Evolutionary conservation across 805 yeast species (phyloP).

Genomic region (Naumovozyma baii): DNA sequence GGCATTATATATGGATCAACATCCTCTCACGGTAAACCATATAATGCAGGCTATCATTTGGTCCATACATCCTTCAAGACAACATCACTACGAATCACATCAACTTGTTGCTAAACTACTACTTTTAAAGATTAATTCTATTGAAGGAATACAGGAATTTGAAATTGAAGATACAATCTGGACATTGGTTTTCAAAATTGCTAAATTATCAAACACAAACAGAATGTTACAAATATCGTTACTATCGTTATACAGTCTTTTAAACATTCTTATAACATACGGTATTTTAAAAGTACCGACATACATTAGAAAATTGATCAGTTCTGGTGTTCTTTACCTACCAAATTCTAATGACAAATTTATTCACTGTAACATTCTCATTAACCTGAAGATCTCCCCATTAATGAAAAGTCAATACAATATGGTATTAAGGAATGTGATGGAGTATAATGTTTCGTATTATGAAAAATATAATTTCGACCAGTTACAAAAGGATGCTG

Average conservation of each 20-base stretch:
- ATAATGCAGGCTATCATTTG: slow-evolving; percentile 25
- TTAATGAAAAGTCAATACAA: slow-evolving; percentile 45
- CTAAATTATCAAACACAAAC: slow-evolving; percentile 28
- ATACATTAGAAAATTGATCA: slow-evolving; percentile 70
- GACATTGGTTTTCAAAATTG: slow-evolving; percentile 30
- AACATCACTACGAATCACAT: slow-evolving; percentile 23
- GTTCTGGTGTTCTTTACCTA: slow-evolving; percentile 73
- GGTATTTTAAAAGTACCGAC: slow-evolving; percentile 40
- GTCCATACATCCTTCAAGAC: slow-evolving; percentile 27
- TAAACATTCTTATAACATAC: slow-evolving; percentile 35
- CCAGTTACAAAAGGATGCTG: slow-evolving; percentile 26
- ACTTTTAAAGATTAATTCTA: slow-evolving; percentile 21
- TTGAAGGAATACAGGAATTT: slow-evolving; percentile 23
- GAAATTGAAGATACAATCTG: slow-evolving; percentile 32
- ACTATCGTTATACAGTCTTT: slow-evolving; percentile 34
- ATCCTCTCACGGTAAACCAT: slow-evolving; percentile 15
- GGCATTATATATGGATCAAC: slow-evolving; percentile 24
- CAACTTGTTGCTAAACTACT: slow-evolving; percentile 25
- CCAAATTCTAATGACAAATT: slow-evolving; percentile 41
- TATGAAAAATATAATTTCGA: slow-evolving; percentile 30
- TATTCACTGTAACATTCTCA: slow-evolving; percentile 47
- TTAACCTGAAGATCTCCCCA: slow-evolving; percentile 46
- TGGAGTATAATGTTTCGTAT: slow-evolving; percentile 31
- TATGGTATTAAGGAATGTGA: slow-evolving; percentile 43
- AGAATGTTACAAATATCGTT: slow-evolving; percentile 15